phyloP scores from a whole-genome alignment of 257 asterid genomes.

The Solanum virginianum region DNA sequence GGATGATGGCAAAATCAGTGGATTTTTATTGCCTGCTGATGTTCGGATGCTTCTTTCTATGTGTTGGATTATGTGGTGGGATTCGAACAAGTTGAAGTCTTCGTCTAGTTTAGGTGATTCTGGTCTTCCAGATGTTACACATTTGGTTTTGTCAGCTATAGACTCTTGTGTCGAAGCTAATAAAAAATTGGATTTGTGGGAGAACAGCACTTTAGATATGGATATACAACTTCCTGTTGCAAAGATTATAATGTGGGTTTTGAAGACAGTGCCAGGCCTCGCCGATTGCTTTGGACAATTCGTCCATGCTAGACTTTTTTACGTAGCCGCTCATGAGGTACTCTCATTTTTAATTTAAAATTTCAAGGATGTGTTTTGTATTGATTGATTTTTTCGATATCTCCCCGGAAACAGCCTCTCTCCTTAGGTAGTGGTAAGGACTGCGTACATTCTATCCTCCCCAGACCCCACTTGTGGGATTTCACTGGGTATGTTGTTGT shows the following conservation, averaged over 20 bases:
- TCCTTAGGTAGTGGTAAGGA: no score
- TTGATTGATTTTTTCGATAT: neutral
- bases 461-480: no score
- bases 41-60: constrained; percentile 42
- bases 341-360: neutral
- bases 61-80: constrained; percentile 71
- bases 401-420: no score
- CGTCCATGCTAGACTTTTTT: constrained; percentile 48
- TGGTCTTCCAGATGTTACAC: constrained; percentile 58
- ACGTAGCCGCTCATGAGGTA: constrained; percentile 35
- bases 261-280: constrained; percentile 62
- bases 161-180: constrained; percentile 40
- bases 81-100: constrained; percentile 30
- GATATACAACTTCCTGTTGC: constrained; percentile 53
- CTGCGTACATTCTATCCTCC: no score
- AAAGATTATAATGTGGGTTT: constrained; percentile 58
- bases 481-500: no score
- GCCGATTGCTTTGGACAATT: constrained; percentile 71
- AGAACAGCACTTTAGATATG: constrained; percentile 22
- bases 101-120: constrained; percentile 11
- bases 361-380: neutral
- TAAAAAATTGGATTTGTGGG: constrained; percentile 41
- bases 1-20: constrained; percentile 53
- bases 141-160: constrained; percentile 55
- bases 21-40: constrained; percentile 37